Base-by-base conservation (phyloP, 2,329 filamentous ascomycete species). In the Pseudogymnoascus sp. region DNA sequence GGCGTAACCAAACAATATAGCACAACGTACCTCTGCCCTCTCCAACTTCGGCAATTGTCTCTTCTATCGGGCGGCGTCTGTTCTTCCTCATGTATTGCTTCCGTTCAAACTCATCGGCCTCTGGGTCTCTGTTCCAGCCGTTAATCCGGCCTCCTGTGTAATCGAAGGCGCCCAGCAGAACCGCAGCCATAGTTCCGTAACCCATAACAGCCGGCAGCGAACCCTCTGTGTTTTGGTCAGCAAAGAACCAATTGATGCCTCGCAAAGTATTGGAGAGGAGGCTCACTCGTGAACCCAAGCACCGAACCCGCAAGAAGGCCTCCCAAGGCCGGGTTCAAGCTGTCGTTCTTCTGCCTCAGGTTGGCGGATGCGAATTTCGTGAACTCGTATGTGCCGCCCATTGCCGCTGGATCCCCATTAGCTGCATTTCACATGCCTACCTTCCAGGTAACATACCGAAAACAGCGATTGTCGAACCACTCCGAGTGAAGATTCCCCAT, bases 401-500 rank as follows among this genome's bases (percentile, higher is more conserved):
- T 84, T 29, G 82, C 85, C 70, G 84, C 88, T 90, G 68, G 61
- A 35, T 37, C 39, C 31, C n/a, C 59, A 60, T 43, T 59, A 61
- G 16, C 21, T 59, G 6, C 16, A 55, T 70, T 39, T 60, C 43
- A 60, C 35, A 66, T 63, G 35, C 63, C 29, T 64, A 19, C 41
- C 37, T 19, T 12, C 33, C 39, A 7, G 43, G 52, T 23, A 52
- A 39, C 80, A 67, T 79, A 89, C 87, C 83, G 71, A 85, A 85
- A 65, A 83, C 73, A 65, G 79, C 88, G 72, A 93, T 89, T 59
- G 88, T 88, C 72, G 87, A 80, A 68, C 92, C 92, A 63, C 86
- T 88, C 71, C 86, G 85, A 55, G 90, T 90, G 73, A 97, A 87
- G 71, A 96, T 83, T 68, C 90, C 89, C 79, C 88, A 84, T 65